Evolutionary conservation across 805 yeast species (phyloP).

Genomic region (Barnettozyma populi): DNA sequence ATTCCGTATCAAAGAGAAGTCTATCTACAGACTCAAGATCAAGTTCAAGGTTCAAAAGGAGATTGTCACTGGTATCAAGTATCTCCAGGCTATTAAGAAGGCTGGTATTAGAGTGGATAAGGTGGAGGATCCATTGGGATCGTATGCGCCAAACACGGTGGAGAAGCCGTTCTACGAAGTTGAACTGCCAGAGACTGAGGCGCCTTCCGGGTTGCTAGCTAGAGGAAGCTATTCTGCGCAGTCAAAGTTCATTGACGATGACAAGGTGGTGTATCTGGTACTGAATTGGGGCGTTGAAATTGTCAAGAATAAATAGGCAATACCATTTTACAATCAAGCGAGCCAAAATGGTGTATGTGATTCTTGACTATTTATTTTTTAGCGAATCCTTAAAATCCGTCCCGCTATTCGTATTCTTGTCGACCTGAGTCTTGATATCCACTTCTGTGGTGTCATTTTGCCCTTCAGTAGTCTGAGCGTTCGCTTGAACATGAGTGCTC

Average conservation of each 20-base stretch:
- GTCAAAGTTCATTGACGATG: constrained; percentile 84
- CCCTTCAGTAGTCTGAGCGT: neutral
- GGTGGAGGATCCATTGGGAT: constrained; percentile 82
- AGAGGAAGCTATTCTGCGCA: constrained; percentile 81
- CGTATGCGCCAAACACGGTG: constrained; percentile 82
- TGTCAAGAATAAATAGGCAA: constrained; percentile 42
- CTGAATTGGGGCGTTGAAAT: constrained; percentile 86
- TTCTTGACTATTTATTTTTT: neutral
- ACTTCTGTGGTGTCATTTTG: neutral
- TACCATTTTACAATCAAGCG: neutral
- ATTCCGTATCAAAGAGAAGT: constrained; percentile 73
- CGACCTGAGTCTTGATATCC: neutral
- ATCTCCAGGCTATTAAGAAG: constrained; percentile 78
- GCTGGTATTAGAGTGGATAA: constrained; percentile 85
- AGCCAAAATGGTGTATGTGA: neutral
- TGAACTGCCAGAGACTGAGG: constrained; percentile 65
- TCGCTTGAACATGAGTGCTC: neutral
- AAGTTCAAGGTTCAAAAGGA: constrained; percentile 85
- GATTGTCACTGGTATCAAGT: constrained; percentile 84
- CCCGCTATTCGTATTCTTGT: neutral
- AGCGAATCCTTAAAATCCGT: neutral
- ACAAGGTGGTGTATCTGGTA: constrained; percentile 63
- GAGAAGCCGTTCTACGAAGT: constrained; percentile 74
- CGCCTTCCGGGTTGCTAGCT: constrained; percentile 85
- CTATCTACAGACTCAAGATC: constrained; percentile 65